These are phyloP conservation scores for Picea abies DNA, from an alignment of 83 land plant genomes.

Conservation along the genomic window DNA sequence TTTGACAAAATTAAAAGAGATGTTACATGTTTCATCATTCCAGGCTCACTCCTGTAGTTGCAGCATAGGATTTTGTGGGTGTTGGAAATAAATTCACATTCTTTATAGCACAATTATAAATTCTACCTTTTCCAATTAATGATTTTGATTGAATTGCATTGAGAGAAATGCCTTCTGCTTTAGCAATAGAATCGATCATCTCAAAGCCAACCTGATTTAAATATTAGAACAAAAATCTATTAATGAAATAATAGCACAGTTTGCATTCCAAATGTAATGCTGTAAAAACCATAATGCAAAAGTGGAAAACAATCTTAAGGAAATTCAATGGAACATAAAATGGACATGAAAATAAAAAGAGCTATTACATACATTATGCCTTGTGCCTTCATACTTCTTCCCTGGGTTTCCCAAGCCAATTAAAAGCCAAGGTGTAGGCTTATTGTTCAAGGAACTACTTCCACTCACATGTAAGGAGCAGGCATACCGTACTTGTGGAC, in stretches of 20 bases:
- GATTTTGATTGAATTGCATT: conserved; percentile 93
- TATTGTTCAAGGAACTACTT: conserved; percentile 5
- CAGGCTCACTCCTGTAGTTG: background rate
- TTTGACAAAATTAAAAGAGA: background rate
- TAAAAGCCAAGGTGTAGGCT: conserved; percentile 71
- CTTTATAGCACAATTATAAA: background rate
- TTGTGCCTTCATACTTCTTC: conserved; percentile 75
- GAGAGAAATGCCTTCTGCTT: conserved; percentile 67
- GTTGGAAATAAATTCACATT: background rate
- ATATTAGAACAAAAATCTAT: background rate
- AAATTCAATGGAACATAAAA: background rate
- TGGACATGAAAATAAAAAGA: background rate
- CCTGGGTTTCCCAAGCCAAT: conserved; percentile 91
- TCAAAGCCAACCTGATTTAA: conserved; percentile 87
- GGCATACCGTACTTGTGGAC: background rate
- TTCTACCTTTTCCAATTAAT: conserved; percentile 83
- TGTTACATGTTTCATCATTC: conserved; percentile 5
- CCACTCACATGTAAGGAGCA: background rate
- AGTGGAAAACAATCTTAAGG: background rate
- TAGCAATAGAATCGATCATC: conserved; percentile 82
- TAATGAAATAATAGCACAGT: background rate
- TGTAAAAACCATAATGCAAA: background rate
- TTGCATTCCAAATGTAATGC: background rate
- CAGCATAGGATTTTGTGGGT: background rate
- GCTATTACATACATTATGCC: conserved; percentile 66